Percentiles rank a stretch among this genome's conserved stretches.
These are phyloP conservation scores for Ceratocystiopsis brevicomis DNA, from an alignment of 2,329 filamentous ascomycete species.

Conservation along the genomic window DNA sequence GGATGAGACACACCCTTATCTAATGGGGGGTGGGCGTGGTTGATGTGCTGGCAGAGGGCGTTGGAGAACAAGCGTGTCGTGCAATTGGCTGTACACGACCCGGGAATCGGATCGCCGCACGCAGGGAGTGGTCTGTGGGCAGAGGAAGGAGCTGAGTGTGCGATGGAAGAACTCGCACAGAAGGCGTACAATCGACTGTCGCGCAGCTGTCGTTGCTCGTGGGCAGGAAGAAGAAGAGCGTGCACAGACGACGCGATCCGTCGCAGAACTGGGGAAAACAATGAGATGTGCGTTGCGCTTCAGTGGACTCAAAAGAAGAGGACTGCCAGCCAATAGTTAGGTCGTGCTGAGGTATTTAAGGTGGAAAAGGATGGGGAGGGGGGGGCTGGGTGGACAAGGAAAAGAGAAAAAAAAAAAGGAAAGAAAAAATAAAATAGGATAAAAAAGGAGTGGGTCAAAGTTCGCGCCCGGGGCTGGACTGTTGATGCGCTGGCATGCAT, in stretches of 20 bases:
- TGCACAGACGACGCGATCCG: too few species aligned
- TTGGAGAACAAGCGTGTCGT: too few species aligned
- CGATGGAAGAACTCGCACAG: too few species aligned
- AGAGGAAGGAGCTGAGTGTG: too few species aligned
- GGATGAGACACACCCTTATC: slow-evolving; percentile 30
- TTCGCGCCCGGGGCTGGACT: slow-evolving; percentile 18
- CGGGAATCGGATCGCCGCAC: too few species aligned
- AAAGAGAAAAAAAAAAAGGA: slow-evolving; percentile 1
- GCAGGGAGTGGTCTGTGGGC: too few species aligned
- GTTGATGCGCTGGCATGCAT: slow-evolving; percentile 40
- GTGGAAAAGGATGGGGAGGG: slow-evolving; percentile 15
- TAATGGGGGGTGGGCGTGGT: slow-evolving; percentile 28
- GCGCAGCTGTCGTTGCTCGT: too few species aligned
- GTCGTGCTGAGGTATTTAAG: slow-evolving; percentile 19
- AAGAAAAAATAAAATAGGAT: background rate
- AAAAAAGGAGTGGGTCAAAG: too few species aligned
- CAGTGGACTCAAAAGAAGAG: slow-evolving; percentile 6
- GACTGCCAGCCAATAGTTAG: slow-evolving; percentile 22
- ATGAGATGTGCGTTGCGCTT: background rate
- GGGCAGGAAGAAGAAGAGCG: too few species aligned
- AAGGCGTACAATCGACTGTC: too few species aligned
- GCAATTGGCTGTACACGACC: too few species aligned
- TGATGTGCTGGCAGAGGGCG: slow-evolving; percentile 37
- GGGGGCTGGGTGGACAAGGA: background rate
- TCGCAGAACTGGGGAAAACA: too few species aligned